These are phyloP conservation scores for Ophiostoma angusticollis DNA, from an alignment of 2,329 filamentous ascomycete species.

Conservation along the genomic window DNA sequence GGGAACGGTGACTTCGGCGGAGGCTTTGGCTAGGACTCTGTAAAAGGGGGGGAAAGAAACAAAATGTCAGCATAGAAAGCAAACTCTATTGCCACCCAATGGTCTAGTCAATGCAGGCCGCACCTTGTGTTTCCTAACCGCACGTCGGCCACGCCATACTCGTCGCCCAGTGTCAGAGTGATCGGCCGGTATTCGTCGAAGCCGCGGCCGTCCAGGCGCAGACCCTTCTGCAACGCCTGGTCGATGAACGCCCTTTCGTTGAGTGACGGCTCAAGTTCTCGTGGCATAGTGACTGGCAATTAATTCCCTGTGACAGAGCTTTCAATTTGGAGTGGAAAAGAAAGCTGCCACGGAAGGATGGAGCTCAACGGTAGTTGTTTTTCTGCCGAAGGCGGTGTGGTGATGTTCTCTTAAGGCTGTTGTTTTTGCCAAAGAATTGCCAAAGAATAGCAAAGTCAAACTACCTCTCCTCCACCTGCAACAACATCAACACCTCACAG, in stretches of 20 bases:
- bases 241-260: slow-evolving; percentile 80
- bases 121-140: slow-evolving; percentile 83
- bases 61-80: neutral
- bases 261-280: slow-evolving; percentile 79
- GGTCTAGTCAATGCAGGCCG: no score
- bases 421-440: no score
- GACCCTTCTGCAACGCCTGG: slow-evolving; percentile 66
- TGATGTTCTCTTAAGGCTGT: no score
- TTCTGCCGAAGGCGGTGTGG: slow-evolving; percentile 18
- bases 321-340: neutral
- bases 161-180: slow-evolving; percentile 71
- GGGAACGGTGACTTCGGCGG: slow-evolving; percentile 76
- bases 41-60: slow-evolving; percentile 6
- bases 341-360: slow-evolving; percentile 1
- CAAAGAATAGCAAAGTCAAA: no score
- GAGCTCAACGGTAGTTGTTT: slow-evolving; percentile 5
- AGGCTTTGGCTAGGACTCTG: slow-evolving; percentile 74
- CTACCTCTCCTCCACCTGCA: neutral
- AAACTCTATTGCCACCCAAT: neutral
- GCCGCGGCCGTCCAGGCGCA: slow-evolving; percentile 72
- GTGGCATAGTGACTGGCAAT: slow-evolving; percentile 60
- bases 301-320: no score
- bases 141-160: slow-evolving; percentile 82
- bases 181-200: slow-evolving; percentile 70
- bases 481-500: neutral